Evolutionary conservation across 2,329 filamentous ascomycete genomes (phyloP), one percentile per base, ranked within the genome.

Genomic region (Allantophomopsis cytisporea): DNA sequence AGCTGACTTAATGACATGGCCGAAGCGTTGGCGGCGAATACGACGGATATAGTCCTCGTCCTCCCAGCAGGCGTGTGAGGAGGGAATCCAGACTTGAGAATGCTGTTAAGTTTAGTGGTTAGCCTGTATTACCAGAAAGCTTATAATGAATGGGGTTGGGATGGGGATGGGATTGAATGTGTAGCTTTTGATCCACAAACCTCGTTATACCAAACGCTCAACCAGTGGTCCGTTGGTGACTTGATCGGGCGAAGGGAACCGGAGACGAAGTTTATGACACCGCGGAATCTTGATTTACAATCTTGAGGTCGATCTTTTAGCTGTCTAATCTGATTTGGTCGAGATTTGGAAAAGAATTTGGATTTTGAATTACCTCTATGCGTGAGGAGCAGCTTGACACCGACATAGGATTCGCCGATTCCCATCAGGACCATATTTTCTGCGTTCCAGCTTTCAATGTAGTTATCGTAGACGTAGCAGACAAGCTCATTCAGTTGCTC

Each of bases 381-480:
- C 8, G 80, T 80, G 5, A 96, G 66, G 5, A 96, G 72, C 41
- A 88, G 73, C 42, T 91, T 80, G 36, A 95, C 73, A 2, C 85
- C 87, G 3, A 83, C 66, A 53, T 91, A 94, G 2, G 91, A 84
- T 50, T 86, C 80, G n/a, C 91, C 91, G 2, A 94, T 76, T 1
- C 91, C 89, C 54, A 98, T 69, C 16, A 98, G 66, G 54, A 94
- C 83, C 13, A 96, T 74, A 39, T 89, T 76, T 5, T 80, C 76
- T 0, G 73, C 68, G 2, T 80, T 71, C 38, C 79, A 78, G 23
- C 83, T 68, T 65, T 94, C 84, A 15, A 98, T 76, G 54, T 95
- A 95, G 54, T 98, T 98, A 50, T 95, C 88, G 91, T 91, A 98
- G 12, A 98, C 65, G 53, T 94, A 96, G 43, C 73, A 77, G 4